Base-by-base conservation (phyloP, 2,329 filamentous ascomycete species). In the Gaeumannomyces tritici region DNA sequence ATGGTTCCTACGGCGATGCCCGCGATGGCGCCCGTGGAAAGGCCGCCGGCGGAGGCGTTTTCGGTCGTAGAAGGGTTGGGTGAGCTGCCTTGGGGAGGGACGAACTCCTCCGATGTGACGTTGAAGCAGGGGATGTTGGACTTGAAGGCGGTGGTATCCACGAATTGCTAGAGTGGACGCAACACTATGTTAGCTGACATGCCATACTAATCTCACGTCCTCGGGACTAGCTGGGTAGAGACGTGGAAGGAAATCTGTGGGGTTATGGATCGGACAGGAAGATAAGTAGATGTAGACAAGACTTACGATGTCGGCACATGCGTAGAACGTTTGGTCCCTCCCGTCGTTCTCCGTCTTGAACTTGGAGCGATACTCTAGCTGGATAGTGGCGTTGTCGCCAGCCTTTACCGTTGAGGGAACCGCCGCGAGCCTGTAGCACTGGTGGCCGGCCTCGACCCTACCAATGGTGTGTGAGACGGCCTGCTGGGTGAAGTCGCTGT, bases 281-380 rank as follows among this genome's bases (percentile, higher is more conserved):
- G 33, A 4, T 3, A 2, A 12, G 31, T 33, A 1, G 27, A 13
- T 7, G 18, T 29, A 2, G 21, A 28, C 24, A 42, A 4, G n/a
- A 62, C 72, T 68, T 69, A 74, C 72, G 57, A 76, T 68, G 63
- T 76, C 74, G 51, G 74, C 74, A 60, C 74, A 76, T 24, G 73
- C 71, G 54, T 71, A 76, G 65, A 75, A 75, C 0, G 73, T 71
- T 65, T 76, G 70, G 35, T 68, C 69, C 21, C 68, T 67, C 51
- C 70, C 71, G 47, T 65, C 64, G 27, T 72, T 68, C 62, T 73
- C 72, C 58, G 27, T 15, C 12, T 51, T 13, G 55, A 65, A 65
- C 69, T 70, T 57, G 4, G 73, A 71, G 70, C 71, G 73, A 66
- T 75, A 75, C 65, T 73, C 68, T 15, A 75, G 63, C 64, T 75